Base-by-base conservation (phyloP, 2,329 filamentous ascomycete species). In the Orbilia brochopaga region DNA sequence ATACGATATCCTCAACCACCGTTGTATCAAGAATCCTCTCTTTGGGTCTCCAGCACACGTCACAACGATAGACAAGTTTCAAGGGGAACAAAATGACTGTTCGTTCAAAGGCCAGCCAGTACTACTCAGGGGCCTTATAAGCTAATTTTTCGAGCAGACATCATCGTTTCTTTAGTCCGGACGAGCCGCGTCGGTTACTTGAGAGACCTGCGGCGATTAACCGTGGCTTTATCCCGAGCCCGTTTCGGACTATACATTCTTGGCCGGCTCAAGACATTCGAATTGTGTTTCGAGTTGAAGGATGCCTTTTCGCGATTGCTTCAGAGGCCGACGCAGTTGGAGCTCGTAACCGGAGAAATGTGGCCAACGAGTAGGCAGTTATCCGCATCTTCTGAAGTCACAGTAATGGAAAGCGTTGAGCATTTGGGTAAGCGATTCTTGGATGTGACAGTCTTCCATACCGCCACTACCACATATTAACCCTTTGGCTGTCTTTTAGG, bases 11-110 rank as follows among this genome's bases (percentile, higher is more conserved):
- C 81, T 99, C 57, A 82, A 82, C 13, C 90, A 95, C 78, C 85
- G 94, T 67, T 99, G 94, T 79, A 88, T 87, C 40, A 89, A 86
- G 76, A 95, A 92, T 76, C 82, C 87, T 1, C 82, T 97, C 19
- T 99, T 99, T 80, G 92, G 93, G 7, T 82, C 96, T 79, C 94
- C 94, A 17, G 90, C 88, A 79, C 88, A 90, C 59, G 91, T 99
- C 27, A 92, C 91, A 2, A 99, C 95, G 3, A 93, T 99, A 74
- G 94, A 99, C 82, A 97, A 96, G 79, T 99, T 97, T 78, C 94
- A 99, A 82, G 95, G 94, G 79, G 94, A 99, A 83, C 94, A 99
- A 81, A 99, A 99, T 80, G 94, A 99, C 78, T 97, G 91, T 94
- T 84, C 84, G 90, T 86, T 63, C 42, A 48, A 21, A 35, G 17